phyloP scores from a whole-genome alignment of 2,329 filamentous ascomycete genomes.

The Scytalidium lignicola region DNA sequence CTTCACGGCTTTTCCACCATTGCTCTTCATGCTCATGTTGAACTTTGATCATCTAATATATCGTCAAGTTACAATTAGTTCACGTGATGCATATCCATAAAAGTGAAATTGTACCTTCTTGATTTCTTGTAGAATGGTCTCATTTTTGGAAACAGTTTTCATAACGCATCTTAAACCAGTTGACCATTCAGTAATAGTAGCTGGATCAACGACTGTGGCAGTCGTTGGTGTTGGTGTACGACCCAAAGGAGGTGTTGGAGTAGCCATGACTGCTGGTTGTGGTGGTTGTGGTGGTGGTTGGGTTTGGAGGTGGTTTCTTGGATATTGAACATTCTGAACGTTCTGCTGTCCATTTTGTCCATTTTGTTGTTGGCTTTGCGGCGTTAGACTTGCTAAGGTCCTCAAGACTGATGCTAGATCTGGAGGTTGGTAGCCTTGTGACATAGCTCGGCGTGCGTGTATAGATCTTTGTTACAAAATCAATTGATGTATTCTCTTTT shows the following conservation, averaged over 20 bases:
- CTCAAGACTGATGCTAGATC: slow-evolving; percentile 28
- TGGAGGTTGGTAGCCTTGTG: slow-evolving; percentile 18
- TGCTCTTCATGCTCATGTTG: slow-evolving; percentile 58
- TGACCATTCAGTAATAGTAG: slow-evolving; percentile 46
- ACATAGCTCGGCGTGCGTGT: slow-evolving; percentile 10
- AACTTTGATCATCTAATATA: slow-evolving; percentile 49
- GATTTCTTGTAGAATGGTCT: slow-evolving; percentile 38
- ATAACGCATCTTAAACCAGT: slow-evolving; percentile 45
- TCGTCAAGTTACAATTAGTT: not conserved
- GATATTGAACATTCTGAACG: no score
- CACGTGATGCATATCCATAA: not conserved
- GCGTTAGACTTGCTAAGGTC: slow-evolving; percentile 23
- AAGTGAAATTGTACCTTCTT: slow-evolving; percentile 22
- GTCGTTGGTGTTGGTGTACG: slow-evolving; percentile 1
- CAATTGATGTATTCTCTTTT: no score
- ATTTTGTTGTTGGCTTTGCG: slow-evolving; percentile 14
- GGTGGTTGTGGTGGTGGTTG: slow-evolving; percentile 6
- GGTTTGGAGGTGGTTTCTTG: not conserved
- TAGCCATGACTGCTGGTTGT: slow-evolving; percentile 14
- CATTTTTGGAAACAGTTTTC: slow-evolving; percentile 39
- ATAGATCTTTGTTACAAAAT: not conserved
- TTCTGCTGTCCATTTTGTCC: not conserved
- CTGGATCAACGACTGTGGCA: slow-evolving; percentile 31
- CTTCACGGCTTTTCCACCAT: slow-evolving; percentile 51
- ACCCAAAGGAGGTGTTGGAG: slow-evolving; percentile 1